Conservation (phyloP, 2,329 filamentous ascomycete species). For the Fusarium armeniacum region DNA sequence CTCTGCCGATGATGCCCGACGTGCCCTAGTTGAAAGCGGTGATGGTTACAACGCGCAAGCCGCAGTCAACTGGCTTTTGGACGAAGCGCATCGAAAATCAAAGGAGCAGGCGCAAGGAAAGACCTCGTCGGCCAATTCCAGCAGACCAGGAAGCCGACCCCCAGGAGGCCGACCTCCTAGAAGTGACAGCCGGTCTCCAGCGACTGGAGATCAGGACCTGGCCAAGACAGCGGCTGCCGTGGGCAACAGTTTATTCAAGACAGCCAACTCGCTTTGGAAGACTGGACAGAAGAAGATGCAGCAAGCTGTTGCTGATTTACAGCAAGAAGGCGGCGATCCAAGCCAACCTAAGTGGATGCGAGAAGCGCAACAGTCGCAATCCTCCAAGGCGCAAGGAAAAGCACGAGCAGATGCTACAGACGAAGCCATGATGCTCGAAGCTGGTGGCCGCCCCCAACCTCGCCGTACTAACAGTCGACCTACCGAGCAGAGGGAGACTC, state of each 20-base stretch:
- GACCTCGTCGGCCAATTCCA: slow-evolving; percentile 60
- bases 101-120: slow-evolving; percentile 76
- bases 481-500: slow-evolving; percentile 47
- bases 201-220: slow-evolving; percentile 76
- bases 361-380: slow-evolving; percentile 68
- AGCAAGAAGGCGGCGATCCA: slow-evolving; percentile 76
- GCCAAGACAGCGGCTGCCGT: slow-evolving; percentile 85
- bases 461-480: slow-evolving; percentile 48
- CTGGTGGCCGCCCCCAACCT: slow-evolving; percentile 69
- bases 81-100: slow-evolving; percentile 88
- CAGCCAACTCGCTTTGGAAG: slow-evolving; percentile 96
- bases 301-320: slow-evolving; percentile 90
- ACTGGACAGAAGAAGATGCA: slow-evolving; percentile 92
- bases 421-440: slow-evolving; percentile 85
- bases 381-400: slow-evolving; percentile 57
- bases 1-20: slow-evolving; percentile 82
- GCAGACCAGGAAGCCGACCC: slow-evolving; percentile 39
- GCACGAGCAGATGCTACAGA: slow-evolving; percentile 67
- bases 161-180: slow-evolving; percentile 48
- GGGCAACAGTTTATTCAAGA: slow-evolving; percentile 88
- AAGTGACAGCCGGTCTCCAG: slow-evolving; percentile 69
- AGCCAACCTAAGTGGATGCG: slow-evolving; percentile 97
- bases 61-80: slow-evolving; percentile 89
- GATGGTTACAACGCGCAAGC: slow-evolving; percentile 85
- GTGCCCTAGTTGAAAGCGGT: slow-evolving; percentile 84